Conservation (phyloP, 2,329 filamentous ascomycete genomes). For the Cryoendolithus antarcticus region DNA sequence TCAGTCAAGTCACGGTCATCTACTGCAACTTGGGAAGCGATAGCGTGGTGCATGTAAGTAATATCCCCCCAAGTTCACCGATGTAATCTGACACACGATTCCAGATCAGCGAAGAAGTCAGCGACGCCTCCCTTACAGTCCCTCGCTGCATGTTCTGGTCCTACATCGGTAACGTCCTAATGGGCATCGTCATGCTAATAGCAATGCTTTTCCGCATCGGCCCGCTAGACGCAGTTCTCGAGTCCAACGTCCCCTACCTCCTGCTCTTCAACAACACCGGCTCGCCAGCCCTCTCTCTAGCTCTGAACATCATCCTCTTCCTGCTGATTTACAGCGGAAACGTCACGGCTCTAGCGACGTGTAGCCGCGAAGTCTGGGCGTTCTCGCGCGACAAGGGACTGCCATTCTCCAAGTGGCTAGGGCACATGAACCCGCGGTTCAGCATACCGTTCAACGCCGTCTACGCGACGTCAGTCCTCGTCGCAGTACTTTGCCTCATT, state of each 20-base stretch:
- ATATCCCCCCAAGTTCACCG: no score
- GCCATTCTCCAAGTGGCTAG: conserved; percentile 20
- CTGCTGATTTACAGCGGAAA: conserved; percentile 13
- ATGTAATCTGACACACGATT: no score
- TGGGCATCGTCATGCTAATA: conserved; percentile 14
- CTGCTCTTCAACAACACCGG: conserved; percentile 15
- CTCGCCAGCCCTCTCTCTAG: conserved; percentile 8
- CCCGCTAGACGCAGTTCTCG: conserved; percentile 15
- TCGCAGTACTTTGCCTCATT: conserved; percentile 23
- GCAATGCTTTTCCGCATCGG: conserved; percentile 20
- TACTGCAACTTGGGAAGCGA: conserved; percentile 9
- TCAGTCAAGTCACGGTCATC: conserved; percentile 15
- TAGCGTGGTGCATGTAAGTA: conserved; percentile 6
- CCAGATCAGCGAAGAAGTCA: conserved; percentile 15
- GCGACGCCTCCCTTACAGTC: conserved; percentile 17
- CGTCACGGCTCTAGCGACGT: conserved; percentile 8
- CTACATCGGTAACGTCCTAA: conserved; percentile 14
- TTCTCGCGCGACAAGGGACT: conserved; percentile 22
- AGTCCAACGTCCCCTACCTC: conserved; percentile 10
- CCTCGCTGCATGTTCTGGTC: conserved; percentile 21
- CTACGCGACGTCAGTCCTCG: conserved; percentile 18
- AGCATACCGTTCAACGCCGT: conserved; percentile 24
- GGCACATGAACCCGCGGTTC: conserved; percentile 11
- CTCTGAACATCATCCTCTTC: conserved; percentile 14
- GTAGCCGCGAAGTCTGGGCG: conserved; percentile 33